phyloP scores from a whole-genome alignment of 352 stramenopile genomes.

The Poterioochromonas sp. region DNA sequence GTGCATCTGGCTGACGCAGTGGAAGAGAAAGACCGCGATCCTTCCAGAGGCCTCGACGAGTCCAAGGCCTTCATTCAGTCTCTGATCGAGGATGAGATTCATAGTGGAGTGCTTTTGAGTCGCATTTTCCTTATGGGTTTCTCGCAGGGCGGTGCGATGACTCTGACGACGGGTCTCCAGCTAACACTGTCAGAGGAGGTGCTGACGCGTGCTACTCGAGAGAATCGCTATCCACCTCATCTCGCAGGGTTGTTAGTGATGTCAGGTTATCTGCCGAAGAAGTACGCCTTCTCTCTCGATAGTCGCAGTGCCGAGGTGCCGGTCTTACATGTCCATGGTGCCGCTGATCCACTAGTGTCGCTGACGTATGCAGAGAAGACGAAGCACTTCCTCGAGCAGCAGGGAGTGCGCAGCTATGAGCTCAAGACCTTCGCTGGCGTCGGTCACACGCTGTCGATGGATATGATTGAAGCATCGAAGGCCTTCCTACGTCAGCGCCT shows the following conservation, averaged over 20 bases:
- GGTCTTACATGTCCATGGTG: slow-evolving; percentile 10
- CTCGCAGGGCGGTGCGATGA: slow-evolving; percentile 17
- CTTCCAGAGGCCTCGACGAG: background rate
- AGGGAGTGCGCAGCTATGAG: background rate
- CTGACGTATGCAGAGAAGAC: background rate
- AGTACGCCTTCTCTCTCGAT: background rate
- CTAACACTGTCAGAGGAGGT: too few species aligned
- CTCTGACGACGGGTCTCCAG: background rate
- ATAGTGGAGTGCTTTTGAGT: background rate
- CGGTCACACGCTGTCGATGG: background rate
- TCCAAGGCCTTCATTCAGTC: background rate
- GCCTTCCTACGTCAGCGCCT: background rate
- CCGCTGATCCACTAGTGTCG: background rate
- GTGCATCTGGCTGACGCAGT: background rate
- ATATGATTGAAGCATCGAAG: background rate
- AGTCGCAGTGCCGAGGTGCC: background rate
- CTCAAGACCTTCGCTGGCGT: background rate
- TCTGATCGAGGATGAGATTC: background rate
- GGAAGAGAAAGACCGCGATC: background rate
- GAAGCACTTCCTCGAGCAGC: background rate
- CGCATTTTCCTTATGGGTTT: slow-evolving; percentile 12
- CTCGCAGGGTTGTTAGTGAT: background rate
- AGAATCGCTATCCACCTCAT: background rate
- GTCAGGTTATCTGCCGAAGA: slow-evolving; percentile 9
- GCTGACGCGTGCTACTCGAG: background rate